Percentiles rank a stretch among this genome's conserved stretches.
phyloP scores from a whole-genome alignment of 257 asterid species.

The Solanum sejunctum region DNA sequence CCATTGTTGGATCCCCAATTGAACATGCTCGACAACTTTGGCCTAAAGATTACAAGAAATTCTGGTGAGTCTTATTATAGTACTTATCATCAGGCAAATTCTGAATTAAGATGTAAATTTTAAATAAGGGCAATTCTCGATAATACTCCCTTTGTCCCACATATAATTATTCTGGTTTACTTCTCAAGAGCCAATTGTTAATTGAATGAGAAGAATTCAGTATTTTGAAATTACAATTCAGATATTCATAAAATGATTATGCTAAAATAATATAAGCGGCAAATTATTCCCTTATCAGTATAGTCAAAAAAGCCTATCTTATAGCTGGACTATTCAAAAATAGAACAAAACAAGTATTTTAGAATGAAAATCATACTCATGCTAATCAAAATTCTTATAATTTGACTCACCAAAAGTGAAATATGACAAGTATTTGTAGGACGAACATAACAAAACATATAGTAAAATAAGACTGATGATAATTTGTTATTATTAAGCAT shows the following conservation, averaged over 20 bases:
- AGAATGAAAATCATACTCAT: not conserved
- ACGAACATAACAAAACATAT: too few species aligned
- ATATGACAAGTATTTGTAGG: too few species aligned
- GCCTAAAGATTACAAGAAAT: constrained; percentile 46
- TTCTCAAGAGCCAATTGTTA: not conserved
- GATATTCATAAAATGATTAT: not conserved
- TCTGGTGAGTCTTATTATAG: constrained; percentile 39
- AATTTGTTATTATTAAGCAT: too few species aligned
- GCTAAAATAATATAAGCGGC: not conserved
- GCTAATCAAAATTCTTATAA: too few species aligned
- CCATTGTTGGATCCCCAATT: constrained; percentile 60
- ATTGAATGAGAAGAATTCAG: not conserved
- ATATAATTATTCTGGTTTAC: not conserved
- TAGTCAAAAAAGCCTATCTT: too few species aligned
- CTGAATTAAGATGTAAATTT: not conserved
- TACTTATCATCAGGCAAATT: not conserved
- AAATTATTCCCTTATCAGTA: too few species aligned
- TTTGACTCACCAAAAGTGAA: too few species aligned
- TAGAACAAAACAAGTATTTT: too few species aligned
- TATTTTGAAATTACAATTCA: not conserved
- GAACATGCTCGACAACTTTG: constrained; percentile 77
- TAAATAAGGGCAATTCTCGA: not conserved
- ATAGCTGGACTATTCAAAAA: too few species aligned
- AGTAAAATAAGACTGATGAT: too few species aligned
- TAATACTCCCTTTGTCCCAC: not conserved